phyloP scores from a whole-genome alignment of 225 moss, liverwort and hornwort genomes.

The Pseudisothecium myosuroides region DNA sequence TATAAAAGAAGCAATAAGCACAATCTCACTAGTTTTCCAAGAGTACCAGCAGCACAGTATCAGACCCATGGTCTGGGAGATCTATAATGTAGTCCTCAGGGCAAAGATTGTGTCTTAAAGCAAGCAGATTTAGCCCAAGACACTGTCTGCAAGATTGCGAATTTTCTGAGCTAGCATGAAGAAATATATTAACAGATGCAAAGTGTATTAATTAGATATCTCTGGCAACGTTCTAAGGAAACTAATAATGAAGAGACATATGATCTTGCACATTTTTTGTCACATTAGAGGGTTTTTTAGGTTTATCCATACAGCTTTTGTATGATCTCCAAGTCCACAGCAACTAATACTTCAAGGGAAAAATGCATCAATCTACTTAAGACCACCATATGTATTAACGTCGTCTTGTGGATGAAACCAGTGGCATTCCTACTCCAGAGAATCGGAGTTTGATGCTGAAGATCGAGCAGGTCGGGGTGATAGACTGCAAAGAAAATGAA shows the following conservation, averaged over 20 bases:
- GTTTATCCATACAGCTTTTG: neutral
- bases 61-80: neutral
- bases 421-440: slow-evolving; percentile 4
- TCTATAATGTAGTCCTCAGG: too few relatives aligned
- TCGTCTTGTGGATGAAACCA: neutral
- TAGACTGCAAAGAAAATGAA: slow-evolving; percentile 11
- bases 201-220: neutral
- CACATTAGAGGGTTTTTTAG: neutral
- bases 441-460: slow-evolving; percentile 33
- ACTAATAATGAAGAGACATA: neutral
- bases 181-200: neutral
- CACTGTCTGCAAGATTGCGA: too few relatives aligned
- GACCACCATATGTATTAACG: neutral
- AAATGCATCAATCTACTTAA: neutral
- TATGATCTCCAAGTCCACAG: neutral
- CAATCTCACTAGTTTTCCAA: neutral
- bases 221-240: neutral
- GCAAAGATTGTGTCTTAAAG: neutral
- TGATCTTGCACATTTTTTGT: neutral
- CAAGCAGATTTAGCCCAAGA: neutral
- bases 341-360: neutral
- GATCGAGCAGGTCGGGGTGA: slow-evolving; percentile 29
- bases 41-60: neutral
- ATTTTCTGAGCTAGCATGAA: neutral
- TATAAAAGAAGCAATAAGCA: neutral